Evolutionary conservation across 1,139 yeast species (phyloP), one percentile per base, ranked within the genome.

Genomic region (Taphrina deformans): DNA sequence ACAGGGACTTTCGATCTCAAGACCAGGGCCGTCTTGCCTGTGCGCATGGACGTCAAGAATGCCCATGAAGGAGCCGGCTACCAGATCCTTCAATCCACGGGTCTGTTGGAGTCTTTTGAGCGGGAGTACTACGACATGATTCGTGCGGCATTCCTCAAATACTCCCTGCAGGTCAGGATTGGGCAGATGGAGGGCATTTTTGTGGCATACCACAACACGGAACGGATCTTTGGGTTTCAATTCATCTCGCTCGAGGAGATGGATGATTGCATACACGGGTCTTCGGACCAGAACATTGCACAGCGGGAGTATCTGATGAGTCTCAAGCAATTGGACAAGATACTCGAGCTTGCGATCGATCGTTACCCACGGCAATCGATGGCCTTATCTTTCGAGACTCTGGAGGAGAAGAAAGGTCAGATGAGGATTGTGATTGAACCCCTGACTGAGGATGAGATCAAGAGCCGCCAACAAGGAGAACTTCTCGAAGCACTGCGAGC

Each of bases 181-280:
- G 99, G 99, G 1, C 86, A 88, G 71, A 93, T 93, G 99, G 97
- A 92, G 75, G 99, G 99, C 5, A 90, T 93, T 3, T 91, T 89
- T 70, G 80, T 93, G 26, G 97, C 97, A 0, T 93, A 87, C 74
- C 99, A 93, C 76, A 93, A 91, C 73, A 82, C 91, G 65, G 81
- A 84, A 50, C 79, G 85, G 53, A 83, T 92, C 72, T 89, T 93
- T 75, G 99, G 98, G 2, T 93, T 91, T 76, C 93, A 91, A 74
- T 93, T 93, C 75, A 75, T 93, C 29, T 93, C 96, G 0, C 76
- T 91, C 59, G 77, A 79, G 3, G 89, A 86, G 45, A 82, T 93
- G 69, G 97, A 93, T 73, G 78, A 78, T 69, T 78, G 82, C 24
- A 77, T 81, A 71, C 87, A 86, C 70, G 79, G 85, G 0, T 71